Evolutionary conservation across 805 yeast genomes (phyloP).

Genomic region (Saccharomycopsis synnaedendra): DNA sequence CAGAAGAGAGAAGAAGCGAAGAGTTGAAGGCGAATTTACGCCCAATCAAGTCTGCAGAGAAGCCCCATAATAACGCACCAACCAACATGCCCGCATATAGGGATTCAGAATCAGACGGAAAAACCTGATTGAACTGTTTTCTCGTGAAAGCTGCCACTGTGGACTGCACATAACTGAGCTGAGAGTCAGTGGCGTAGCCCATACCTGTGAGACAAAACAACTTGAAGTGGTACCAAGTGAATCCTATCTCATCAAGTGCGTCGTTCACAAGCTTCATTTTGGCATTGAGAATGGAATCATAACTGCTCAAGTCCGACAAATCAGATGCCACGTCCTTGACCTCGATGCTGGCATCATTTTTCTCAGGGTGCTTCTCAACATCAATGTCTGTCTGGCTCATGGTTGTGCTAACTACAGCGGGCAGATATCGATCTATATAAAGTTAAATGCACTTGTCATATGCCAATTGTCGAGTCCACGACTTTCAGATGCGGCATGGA

Average conservation of each 20-base stretch:
- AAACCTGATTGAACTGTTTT: conserved; percentile 34
- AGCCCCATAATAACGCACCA: conserved; percentile 49
- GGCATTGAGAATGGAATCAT: conserved; percentile 26
- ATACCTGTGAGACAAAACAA: conserved; percentile 41
- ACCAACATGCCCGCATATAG: conserved; percentile 38
- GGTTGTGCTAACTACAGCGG: neutral
- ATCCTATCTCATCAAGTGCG: conserved; percentile 48
- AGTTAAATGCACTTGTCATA: too few species aligned
- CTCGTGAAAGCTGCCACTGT: conserved; percentile 35
- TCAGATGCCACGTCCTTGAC: neutral
- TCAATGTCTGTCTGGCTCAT: neutral
- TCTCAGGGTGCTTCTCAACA: neutral
- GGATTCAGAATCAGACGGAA: conserved; percentile 34
- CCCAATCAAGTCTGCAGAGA: conserved; percentile 44
- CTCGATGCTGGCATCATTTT: neutral
- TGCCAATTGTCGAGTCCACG: too few species aligned
- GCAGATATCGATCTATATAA: too few species aligned
- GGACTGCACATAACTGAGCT: conserved; percentile 35
- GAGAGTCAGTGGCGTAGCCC: conserved; percentile 47
- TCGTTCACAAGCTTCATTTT: conserved; percentile 35
- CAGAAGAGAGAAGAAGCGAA: conserved; percentile 35
- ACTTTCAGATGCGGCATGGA: neutral
- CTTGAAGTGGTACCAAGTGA: conserved; percentile 42
- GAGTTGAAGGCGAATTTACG: conserved; percentile 39
- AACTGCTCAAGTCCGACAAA: conserved; percentile 11